Base-by-base conservation (phyloP, 768 basidiomycete genomes). In the Lentinus brumalis region DNA sequence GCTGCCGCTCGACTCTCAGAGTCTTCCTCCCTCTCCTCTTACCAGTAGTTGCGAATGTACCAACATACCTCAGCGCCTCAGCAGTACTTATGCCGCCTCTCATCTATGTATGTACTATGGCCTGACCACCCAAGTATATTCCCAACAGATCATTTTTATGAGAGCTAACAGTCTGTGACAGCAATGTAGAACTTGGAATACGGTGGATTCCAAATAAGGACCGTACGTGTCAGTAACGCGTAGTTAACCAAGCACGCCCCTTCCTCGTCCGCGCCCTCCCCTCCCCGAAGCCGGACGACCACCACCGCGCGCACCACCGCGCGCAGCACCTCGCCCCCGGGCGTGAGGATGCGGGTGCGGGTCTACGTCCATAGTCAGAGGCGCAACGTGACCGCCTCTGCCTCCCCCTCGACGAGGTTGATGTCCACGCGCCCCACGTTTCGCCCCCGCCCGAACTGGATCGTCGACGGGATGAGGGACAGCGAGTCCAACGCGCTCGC, bases 401-500 rank as follows among this genome's bases (percentile, higher is more conserved):
- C 59, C 21, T 26, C 21, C 46, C 2, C 46, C 53, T 9, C 42
- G 14, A 16, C 50, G 60, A 18, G 49, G 57, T 57, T 29, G 46
- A 42, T 63, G 52, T 12, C 53, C 53, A 5, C 59, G 57, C 47
- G 55, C 53, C 1, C 66, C 66, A 10, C 59, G 59, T 30, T 56
- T 61, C 26, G 60, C 86, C 0, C 91, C 41, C 89, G 79, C 29
- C 91, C 91, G 61, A 93, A 93, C 12, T 86, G 81, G 44, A 92
- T 81, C 0, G 87, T 80, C 3, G 83, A 74, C 4, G 91, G 91
- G 1, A 92, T 83, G 57, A 92, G 81, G 9, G 84, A 77, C 66
- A 84, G 75, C 31, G 81, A 73, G 56, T 73, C 74, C 67, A 83
- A 73, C 1, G 79, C 79, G 29, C 77, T 71, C 18, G 84, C 69